Evolutionary conservation across 257 asterid genomes (phyloP), one percentile per base, ranked within the genome.

Genomic region (Plantago ovata): DNA sequence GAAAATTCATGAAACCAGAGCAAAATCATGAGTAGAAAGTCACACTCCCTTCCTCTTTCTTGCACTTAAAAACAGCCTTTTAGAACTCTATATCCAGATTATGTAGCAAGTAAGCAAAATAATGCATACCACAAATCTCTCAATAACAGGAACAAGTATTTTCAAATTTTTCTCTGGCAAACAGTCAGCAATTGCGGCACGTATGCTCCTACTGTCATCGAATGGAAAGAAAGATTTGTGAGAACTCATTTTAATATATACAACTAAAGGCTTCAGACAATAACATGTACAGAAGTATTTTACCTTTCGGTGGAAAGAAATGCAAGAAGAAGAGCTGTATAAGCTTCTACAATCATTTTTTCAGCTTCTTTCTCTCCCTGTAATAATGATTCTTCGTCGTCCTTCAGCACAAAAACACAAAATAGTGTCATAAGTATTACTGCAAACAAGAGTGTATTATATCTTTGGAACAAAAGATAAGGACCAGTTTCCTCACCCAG

Each of bases 271-370:
- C 60, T 15, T 19, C 9, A 56, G 51, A 56, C 24, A 22, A 11
- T 9, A 42, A 14, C 23, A 14, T 21, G 24, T 49, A 33, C 21
- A 49, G 11, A 41, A 24, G 42, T 6, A 71, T 24, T 63, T 64
- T 53, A 93, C 99, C 99, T 84, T 64, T 86, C 96, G 3, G 91
- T 89, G 20, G 99, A 93, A 75, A 93, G 97, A 68, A 93, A 89
- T 46, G 97, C 99, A 39, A 93, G 89, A 66, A 93, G 95, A 67
- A 93, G 96, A 70, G 99, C 99, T 32, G 97, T 72, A 73, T 89
- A 89, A 55, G 95, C 99, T 84, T 93, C 99, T 24, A 89, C 83
- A 64, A 93, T 89, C 96, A 86, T 89, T 78, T 93, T 93, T 71
- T 93, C 99, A 11, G 96, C 99, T 73, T 89, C 97, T 72, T 78